These are phyloP conservation scores for Lipomyces sp. DNA, from an alignment of 805 yeast genomes.

Conservation along the genomic window DNA sequence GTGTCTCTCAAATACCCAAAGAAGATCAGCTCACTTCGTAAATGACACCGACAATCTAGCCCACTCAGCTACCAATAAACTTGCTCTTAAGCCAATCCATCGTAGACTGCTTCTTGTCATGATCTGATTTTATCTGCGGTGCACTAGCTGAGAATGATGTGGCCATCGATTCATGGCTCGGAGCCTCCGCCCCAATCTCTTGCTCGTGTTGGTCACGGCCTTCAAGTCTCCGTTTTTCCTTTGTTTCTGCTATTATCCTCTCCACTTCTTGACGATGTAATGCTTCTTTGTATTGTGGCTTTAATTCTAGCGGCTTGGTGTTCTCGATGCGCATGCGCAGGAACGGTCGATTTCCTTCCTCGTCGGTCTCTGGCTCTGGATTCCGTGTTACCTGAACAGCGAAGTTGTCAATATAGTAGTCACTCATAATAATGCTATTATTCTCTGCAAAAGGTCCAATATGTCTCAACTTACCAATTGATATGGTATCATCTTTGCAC, in stretches of 20 bases:
- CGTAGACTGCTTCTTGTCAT: not conserved
- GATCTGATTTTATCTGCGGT: not conserved
- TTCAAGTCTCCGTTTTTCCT: constrained; percentile 4
- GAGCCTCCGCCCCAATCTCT: not conserved
- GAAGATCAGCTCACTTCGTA: not conserved
- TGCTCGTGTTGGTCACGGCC: not conserved
- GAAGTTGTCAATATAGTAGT: not conserved
- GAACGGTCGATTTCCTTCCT: constrained; percentile 3
- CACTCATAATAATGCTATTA: too few relatives aligned
- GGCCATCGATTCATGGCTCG: not conserved
- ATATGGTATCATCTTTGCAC: constrained; percentile 14
- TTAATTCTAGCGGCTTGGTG: constrained; percentile 16
- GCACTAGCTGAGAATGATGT: not conserved
- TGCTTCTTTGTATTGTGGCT: constrained; percentile 10
- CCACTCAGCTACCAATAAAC: constrained; percentile 3
- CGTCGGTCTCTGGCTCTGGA: constrained; percentile 4
- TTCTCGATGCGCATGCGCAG: constrained; percentile 1
- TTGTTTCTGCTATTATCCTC: constrained; percentile 11
- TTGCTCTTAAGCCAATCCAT: constrained; percentile 11
- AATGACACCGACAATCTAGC: not conserved
- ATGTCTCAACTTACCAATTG: not conserved
- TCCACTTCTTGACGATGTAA: constrained; percentile 10
- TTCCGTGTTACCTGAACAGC: constrained; percentile 1
- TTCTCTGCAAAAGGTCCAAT: too few relatives aligned
- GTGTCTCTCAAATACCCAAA: not conserved